These are phyloP conservation scores for Erythrophleum ivorense DNA, from an alignment of 331 rosid species.

Conservation along the genomic window DNA sequence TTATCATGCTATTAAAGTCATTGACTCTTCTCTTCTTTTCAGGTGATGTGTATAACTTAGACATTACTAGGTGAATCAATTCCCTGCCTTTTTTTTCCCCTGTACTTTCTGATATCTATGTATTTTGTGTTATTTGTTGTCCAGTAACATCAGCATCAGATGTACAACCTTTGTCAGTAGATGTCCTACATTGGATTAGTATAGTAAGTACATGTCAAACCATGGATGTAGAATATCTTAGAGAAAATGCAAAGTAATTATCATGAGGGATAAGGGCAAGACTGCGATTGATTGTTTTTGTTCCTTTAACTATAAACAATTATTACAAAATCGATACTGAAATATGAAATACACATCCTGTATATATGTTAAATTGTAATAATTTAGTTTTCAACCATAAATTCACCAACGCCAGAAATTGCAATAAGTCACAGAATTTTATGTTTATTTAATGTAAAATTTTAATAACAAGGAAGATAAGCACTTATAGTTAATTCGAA, in stretches of 20 bases:
- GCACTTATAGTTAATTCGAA: constrained; percentile 26
- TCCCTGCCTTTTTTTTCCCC: background rate
- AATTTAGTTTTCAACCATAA: background rate
- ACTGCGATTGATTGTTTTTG: constrained; percentile 6
- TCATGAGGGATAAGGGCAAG: constrained; percentile 5
- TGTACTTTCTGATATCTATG: constrained; percentile 17
- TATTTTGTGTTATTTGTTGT: constrained; percentile 9
- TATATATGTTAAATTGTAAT: background rate
- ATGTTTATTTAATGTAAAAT: constrained; percentile 1
- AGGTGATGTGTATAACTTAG: background rate
- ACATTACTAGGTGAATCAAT: constrained; percentile 13
- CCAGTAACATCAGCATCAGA: constrained; percentile 28
- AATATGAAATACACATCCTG: constrained; percentile 10
- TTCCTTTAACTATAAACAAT: background rate
- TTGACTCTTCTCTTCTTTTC: constrained; percentile 21
- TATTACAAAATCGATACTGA: background rate
- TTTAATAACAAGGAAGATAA: constrained; percentile 28
- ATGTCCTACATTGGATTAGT: too few species aligned
- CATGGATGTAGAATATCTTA: constrained; percentile 9
- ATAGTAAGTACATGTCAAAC: constrained; percentile 4
- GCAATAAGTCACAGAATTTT: background rate
- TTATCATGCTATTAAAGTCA: constrained; percentile 17
- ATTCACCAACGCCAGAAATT: constrained; percentile 15
- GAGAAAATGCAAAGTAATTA: constrained; percentile 12
- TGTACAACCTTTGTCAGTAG: background rate